These are phyloP conservation scores for Zizania palustris DNA, from an alignment of 202 grass and related monocot species.

Conservation along the genomic window DNA sequence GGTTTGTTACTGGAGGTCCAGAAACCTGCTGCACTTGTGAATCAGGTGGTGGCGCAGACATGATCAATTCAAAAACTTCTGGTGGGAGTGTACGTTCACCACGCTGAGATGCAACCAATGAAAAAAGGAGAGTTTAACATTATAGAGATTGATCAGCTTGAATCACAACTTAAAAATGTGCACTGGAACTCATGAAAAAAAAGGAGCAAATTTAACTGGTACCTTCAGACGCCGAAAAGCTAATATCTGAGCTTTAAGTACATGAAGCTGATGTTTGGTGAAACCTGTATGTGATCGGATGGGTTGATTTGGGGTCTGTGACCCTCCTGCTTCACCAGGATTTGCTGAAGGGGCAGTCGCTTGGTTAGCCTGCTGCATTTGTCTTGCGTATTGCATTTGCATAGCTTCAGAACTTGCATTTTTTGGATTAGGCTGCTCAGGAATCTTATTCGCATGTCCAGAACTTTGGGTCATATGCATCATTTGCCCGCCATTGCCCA, in stretches of 20 bases:
- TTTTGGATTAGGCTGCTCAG: slow-evolving; percentile 64
- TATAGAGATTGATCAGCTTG: slow-evolving; percentile 34
- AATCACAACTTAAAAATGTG: slow-evolving; percentile 28
- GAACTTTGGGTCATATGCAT: slow-evolving; percentile 57
- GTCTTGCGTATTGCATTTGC: slow-evolving; percentile 71
- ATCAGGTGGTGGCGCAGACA: slow-evolving; percentile 47
- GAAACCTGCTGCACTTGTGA: slow-evolving; percentile 56
- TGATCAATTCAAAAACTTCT: slow-evolving; percentile 91
- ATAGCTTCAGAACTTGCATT: slow-evolving; percentile 59
- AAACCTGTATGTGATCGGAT: slow-evolving; percentile 54
- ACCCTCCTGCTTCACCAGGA: slow-evolving; percentile 42
- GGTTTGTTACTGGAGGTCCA: slow-evolving; percentile 37
- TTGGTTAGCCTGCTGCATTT: slow-evolving; percentile 60
- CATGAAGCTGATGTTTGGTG: slow-evolving; percentile 91
- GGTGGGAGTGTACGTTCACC: slow-evolving; percentile 80
- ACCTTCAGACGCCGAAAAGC: slow-evolving; percentile 94
- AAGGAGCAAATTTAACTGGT: slow-evolving; percentile 38
- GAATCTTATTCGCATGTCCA: slow-evolving; percentile 55
- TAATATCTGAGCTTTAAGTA: slow-evolving; percentile 96
- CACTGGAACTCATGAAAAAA: slow-evolving; percentile 21
- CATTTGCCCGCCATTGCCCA: slow-evolving; percentile 50
- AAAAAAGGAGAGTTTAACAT: slow-evolving; percentile 28
- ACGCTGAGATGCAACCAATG: slow-evolving; percentile 59
- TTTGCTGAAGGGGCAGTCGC: slow-evolving; percentile 13
- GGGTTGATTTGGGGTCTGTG: slow-evolving; percentile 48